phyloP scores from a whole-genome alignment of 2,329 filamentous ascomycete species.

The Bertia moriformis region DNA sequence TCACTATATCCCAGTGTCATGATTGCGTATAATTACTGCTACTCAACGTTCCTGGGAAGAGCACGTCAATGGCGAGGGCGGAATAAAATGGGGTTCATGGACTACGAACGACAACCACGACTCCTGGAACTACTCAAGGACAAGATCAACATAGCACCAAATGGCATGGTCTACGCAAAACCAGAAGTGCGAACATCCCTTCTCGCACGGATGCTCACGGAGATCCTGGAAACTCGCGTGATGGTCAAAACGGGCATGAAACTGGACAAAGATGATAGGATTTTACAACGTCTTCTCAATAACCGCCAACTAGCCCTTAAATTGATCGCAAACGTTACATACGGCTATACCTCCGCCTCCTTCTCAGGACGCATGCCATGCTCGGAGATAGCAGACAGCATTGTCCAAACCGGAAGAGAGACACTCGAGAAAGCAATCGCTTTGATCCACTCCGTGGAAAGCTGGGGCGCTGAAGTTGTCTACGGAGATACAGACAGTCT shows the following conservation, averaged over 20 bases:
- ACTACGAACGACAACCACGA: conserved; percentile 65
- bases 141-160: conserved; percentile 81
- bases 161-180: conserved; percentile 91
- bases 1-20: conserved; percentile 93
- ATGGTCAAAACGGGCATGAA: conserved; percentile 99
- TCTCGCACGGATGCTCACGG: conserved; percentile 87
- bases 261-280: conserved; percentile 73
- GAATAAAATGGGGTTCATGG: conserved; percentile 87
- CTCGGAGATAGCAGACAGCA: conserved; percentile 93
- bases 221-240: conserved; percentile 86
- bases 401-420: conserved; percentile 88
- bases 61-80: conserved; percentile 76
- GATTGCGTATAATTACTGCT: conserved; percentile 99
- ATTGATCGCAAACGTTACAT: conserved; percentile 95
- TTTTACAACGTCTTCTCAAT: conserved; percentile 74
- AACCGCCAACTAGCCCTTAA: conserved; percentile 90
- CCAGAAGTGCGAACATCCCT: conserved; percentile 75
- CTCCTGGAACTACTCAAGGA: conserved; percentile 68
- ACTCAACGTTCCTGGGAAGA: conserved; percentile 85
- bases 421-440: conserved; percentile 89
- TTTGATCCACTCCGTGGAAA: conserved; percentile 71
- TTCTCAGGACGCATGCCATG: conserved; percentile 98
- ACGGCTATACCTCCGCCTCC: conserved; percentile 91
- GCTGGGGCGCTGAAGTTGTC: conserved; percentile 90
- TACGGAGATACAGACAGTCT: conserved; percentile 96